These are phyloP conservation scores for Leishmania braziliensis DNA, from an alignment of 208 protist species.

Conservation along the genomic window DNA sequence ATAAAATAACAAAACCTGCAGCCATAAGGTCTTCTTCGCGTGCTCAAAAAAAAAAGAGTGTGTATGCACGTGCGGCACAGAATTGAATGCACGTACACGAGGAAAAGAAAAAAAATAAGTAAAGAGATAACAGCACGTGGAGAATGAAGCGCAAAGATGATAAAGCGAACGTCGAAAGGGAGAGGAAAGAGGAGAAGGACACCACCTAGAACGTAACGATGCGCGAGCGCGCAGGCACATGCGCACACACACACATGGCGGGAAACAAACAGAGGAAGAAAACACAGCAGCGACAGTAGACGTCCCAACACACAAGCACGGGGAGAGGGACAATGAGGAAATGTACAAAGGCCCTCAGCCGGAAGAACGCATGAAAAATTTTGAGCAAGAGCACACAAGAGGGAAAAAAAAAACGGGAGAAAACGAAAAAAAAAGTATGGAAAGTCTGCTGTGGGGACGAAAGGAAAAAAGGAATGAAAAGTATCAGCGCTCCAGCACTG, in stretches of 20 bases:
- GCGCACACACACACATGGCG: background rate
- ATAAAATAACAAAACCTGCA: background rate
- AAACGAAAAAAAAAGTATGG: background rate
- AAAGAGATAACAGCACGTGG: background rate
- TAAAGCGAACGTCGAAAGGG: background rate
- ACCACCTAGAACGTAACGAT: background rate
- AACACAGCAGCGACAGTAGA: background rate
- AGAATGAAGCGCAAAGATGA: background rate
- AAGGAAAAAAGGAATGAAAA: background rate
- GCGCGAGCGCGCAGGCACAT: background rate
- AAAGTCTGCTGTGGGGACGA: background rate
- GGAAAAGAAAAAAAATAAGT: background rate
- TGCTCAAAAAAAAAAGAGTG: background rate
- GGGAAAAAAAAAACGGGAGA: background rate
- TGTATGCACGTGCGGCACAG: background rate
- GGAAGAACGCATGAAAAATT: background rate
- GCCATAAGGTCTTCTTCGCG: background rate
- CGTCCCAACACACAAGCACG: background rate
- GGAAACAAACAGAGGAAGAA: too few species aligned
- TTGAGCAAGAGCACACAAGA: background rate
- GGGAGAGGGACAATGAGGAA: background rate
- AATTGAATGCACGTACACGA: background rate
- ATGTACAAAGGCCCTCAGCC: background rate
- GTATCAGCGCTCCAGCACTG: background rate
- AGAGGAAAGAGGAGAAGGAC: background rate